Evolutionary conservation across 768 basidiomycete genomes (phyloP).

Genomic region (Porphyrellus cyaneotinctus): DNA sequence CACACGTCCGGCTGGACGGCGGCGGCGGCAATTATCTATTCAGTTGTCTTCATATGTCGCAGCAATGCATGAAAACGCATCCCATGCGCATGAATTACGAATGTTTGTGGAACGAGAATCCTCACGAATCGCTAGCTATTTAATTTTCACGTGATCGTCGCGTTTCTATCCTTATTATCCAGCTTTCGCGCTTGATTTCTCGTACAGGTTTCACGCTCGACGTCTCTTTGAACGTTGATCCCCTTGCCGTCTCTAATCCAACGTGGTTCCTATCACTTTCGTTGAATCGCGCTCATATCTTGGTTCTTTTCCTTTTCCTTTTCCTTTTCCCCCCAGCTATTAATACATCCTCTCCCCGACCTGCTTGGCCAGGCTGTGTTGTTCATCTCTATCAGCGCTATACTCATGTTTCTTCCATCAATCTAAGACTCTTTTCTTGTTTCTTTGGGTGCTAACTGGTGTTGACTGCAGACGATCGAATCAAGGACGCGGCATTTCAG

Average conservation of each 20-base stretch:
- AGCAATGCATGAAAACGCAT: slow-evolving; percentile 21
- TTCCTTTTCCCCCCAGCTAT: neutral
- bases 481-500: no score
- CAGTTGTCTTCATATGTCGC: slow-evolving; percentile 28
- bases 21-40: slow-evolving; percentile 28
- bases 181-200: slow-evolving; percentile 18
- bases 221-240: slow-evolving; percentile 3
- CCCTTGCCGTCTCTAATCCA: neutral
- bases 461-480: neutral
- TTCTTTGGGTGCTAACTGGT: neutral
- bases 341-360: slow-evolving; percentile 2
- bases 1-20: slow-evolving; percentile 23
- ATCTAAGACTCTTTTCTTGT: slow-evolving; percentile 6
- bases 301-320: slow-evolving; percentile 3
- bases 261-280: neutral
- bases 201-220: slow-evolving; percentile 11
- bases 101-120: slow-evolving; percentile 20
- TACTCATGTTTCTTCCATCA: slow-evolving; percentile 15
- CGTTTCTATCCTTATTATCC: slow-evolving; percentile 29
- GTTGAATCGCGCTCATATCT: slow-evolving; percentile 5
- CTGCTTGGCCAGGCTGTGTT: slow-evolving; percentile 25
- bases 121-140: slow-evolving; percentile 18
- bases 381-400: slow-evolving; percentile 9
- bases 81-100: slow-evolving; percentile 26
- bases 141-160: slow-evolving; percentile 11